Evolutionary conservation across 768 basidiomycete species (phyloP).

Genomic region (Termitomyces heimii): DNA sequence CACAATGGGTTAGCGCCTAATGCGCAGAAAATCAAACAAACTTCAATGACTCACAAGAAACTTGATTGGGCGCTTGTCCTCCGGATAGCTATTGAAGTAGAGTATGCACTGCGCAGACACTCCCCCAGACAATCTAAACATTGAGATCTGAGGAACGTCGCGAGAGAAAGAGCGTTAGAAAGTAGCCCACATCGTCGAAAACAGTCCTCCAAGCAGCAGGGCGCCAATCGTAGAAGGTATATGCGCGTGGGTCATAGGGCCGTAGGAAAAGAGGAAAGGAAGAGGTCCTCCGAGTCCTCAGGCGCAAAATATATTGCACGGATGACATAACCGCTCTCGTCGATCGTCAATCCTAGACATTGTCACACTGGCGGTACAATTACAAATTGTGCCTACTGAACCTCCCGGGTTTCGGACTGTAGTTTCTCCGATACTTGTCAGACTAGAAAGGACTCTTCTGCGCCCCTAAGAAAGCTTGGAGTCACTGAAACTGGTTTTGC

Average conservation of each 20-base stretch:
- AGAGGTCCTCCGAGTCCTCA: background rate
- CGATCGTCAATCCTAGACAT: background rate
- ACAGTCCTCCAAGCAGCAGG: conserved; percentile 8
- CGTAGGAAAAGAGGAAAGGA: background rate
- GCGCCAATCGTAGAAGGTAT: conserved; percentile 9
- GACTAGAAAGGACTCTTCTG: too few relatives aligned
- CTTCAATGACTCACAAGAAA: conserved; percentile 2
- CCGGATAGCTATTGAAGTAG: conserved; percentile 6
- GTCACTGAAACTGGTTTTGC: background rate
- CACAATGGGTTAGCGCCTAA: background rate
- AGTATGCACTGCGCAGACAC: conserved; percentile 5
- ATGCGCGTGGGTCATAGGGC: background rate
- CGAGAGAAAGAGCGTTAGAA: background rate
- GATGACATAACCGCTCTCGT: background rate
- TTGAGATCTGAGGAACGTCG: background rate
- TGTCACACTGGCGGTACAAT: background rate
- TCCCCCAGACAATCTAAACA: conserved; percentile 8
- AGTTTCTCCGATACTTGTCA: background rate
- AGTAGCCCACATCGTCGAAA: conserved; percentile 7
- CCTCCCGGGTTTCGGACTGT: background rate
- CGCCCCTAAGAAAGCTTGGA: background rate
- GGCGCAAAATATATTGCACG: background rate
- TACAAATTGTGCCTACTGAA: background rate
- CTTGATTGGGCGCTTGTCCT: conserved; percentile 4
- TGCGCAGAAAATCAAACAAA: background rate